phyloP scores from a whole-genome alignment of 129 eudicot species.

The Chrysanthemum lavandulifolium region DNA sequence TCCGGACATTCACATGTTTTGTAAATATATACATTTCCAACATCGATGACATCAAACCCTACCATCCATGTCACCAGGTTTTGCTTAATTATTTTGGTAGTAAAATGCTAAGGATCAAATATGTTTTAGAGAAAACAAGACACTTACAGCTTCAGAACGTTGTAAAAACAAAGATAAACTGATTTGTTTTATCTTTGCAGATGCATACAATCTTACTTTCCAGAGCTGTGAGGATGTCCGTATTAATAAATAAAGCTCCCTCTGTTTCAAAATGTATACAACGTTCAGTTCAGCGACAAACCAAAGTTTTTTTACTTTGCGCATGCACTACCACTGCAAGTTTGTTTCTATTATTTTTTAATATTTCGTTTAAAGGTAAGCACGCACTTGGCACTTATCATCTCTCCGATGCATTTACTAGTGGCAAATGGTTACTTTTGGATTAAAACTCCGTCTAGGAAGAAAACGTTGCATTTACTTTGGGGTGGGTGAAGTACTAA shows the following conservation, averaged over 20 bases:
- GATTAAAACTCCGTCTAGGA: background rate
- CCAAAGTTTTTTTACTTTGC: background rate
- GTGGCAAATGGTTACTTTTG: constrained; percentile 8
- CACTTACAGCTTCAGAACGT: constrained; percentile 15
- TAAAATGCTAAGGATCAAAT: no score
- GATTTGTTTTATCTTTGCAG: constrained; percentile 12
- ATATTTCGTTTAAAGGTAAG: background rate
- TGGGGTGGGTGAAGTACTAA: constrained; percentile 6
- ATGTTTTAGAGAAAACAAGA: constrained; percentile 9
- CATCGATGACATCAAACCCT: constrained; percentile 74
- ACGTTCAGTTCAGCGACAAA: constrained; percentile 3
- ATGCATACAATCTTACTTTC: constrained; percentile 16
- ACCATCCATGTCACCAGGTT: background rate
- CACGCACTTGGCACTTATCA: constrained; percentile 12
- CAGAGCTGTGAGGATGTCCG: constrained; percentile 10
- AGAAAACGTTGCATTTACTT: constrained; percentile 15
- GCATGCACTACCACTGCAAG: background rate
- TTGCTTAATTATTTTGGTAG: background rate
- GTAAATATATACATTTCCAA: no score
- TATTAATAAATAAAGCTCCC: constrained; percentile 5
- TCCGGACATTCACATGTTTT: no score
- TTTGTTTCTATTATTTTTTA: background rate
- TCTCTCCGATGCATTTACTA: background rate
- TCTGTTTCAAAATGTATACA: constrained; percentile 6
- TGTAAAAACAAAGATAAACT: constrained; percentile 11